Evolutionary conservation across 2,329 filamentous ascomycete genomes (phyloP).

Genomic region (Phialophora macrospora): DNA sequence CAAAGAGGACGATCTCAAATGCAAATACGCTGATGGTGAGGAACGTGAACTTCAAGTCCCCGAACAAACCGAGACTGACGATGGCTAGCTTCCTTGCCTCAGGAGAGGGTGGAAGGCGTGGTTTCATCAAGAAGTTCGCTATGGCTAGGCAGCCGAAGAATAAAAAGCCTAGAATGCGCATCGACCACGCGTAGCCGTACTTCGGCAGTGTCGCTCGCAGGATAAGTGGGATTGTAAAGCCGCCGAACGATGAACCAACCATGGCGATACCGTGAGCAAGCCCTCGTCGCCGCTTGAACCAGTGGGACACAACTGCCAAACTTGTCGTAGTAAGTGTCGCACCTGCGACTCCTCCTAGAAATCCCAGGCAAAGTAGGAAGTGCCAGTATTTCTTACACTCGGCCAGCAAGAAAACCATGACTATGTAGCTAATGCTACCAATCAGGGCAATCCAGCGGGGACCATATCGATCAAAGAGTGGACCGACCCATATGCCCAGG

Average conservation of each 20-base stretch:
- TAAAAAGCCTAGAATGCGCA: conserved; percentile 47
- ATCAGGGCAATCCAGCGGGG: conserved; percentile 49
- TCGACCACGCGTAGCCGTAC: conserved; percentile 47
- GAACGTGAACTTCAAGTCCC: conserved; percentile 50
- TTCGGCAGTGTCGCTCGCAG: conserved; percentile 42
- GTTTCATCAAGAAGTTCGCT: conserved; percentile 45
- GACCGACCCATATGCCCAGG: conserved; percentile 56
- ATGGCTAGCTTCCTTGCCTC: conserved; percentile 39
- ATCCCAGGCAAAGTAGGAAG: conserved; percentile 50
- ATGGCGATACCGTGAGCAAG: conserved; percentile 50
- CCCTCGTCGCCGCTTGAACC: conserved; percentile 48
- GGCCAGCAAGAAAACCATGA: conserved; percentile 54
- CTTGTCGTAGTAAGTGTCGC: conserved; percentile 47
- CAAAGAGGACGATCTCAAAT: conserved; percentile 57
- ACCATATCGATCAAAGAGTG: conserved; percentile 56
- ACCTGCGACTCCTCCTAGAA: conserved; percentile 46
- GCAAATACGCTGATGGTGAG: conserved; percentile 52
- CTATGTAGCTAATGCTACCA: conserved; percentile 47
- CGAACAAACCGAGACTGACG: conserved; percentile 51
- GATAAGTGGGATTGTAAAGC: conserved; percentile 46
- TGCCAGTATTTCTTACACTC: conserved; percentile 57
- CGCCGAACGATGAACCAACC: conserved; percentile 48
- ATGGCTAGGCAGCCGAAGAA: conserved; percentile 44
- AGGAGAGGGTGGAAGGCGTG: conserved; percentile 42
- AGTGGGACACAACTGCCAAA: conserved; percentile 48